Evolutionary conservation across 352 stramenopile genomes (phyloP).

Genomic region (Phytophthora idaei): DNA sequence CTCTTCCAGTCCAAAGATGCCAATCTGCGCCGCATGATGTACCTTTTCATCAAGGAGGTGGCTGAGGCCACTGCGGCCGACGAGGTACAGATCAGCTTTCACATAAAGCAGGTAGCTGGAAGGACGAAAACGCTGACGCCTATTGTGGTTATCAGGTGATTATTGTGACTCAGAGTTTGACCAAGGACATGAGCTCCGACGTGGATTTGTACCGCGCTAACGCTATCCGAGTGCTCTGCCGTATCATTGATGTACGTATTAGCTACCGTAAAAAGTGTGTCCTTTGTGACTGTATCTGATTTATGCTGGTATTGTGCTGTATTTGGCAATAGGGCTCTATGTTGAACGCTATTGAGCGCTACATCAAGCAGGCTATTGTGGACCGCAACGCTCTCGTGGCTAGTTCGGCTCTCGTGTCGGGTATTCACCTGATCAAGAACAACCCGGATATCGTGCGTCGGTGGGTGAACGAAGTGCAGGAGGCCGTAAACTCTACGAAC

Average conservation of each 20-base stretch:
- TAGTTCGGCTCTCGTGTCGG: constrained; percentile 96
- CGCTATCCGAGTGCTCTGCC: constrained; percentile 97
- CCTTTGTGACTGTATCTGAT: constrained; percentile 12
- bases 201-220: constrained; percentile 99
- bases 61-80: constrained; percentile 90
- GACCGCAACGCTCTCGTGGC: constrained; percentile 97
- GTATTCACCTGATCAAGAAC: constrained; percentile 94
- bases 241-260: constrained; percentile 90
- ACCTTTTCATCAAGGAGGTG: constrained; percentile 99
- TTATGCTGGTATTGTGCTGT: constrained; percentile 2
- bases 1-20: constrained; percentile 99
- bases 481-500: constrained; percentile 94
- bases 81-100: constrained; percentile 43
- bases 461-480: constrained; percentile 98
- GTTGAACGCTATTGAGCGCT: constrained; percentile 93
- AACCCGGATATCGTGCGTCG: constrained; percentile 92
- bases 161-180: constrained; percentile 99
- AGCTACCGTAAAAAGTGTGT: neutral
- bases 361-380: constrained; percentile 99
- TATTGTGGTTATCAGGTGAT: constrained; percentile 93
- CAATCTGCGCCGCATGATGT: constrained; percentile 98
- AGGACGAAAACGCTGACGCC: constrained; percentile 12
- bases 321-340: constrained; percentile 73
- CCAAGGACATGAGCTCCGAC: constrained; percentile 99
- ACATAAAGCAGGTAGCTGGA: neutral